Percentiles rank a stretch among this genome's conserved stretches.
Evolutionary conservation across 495 filamentous ascomycete genomes (phyloP).

Genomic region (Aspergillus saccharolyticus): DNA sequence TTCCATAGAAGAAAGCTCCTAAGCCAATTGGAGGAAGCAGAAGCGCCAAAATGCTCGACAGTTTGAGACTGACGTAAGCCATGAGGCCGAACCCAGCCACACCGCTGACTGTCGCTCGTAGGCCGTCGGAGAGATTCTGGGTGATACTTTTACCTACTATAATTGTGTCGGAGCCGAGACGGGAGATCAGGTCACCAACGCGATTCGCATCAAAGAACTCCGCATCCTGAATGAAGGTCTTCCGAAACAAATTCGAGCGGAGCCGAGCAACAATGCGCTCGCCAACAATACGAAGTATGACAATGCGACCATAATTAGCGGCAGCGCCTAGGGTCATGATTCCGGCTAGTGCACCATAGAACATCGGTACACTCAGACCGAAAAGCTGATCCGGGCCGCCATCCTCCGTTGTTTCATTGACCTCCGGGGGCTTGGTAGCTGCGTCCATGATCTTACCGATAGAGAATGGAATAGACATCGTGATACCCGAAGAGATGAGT

Average conservation of each 20-base stretch:
- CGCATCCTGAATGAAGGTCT: constrained; percentile 89
- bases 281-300: constrained; percentile 90
- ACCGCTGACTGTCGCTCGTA: constrained; percentile 83
- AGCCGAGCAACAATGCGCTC: constrained; percentile 89
- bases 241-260: constrained; percentile 81
- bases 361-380: constrained; percentile 67
- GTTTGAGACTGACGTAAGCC: constrained; percentile 86
- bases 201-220: constrained; percentile 99
- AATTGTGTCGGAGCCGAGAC: constrained; percentile 90
- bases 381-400: constrained; percentile 47
- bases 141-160: constrained; percentile 98
- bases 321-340: constrained; percentile 68
- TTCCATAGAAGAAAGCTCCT: constrained; percentile 85
- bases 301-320: constrained; percentile 91
- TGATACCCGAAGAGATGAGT: constrained; percentile 80
- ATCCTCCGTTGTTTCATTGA: constrained; percentile 28
- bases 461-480: constrained; percentile 92
- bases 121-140: constrained; percentile 91
- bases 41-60: constrained; percentile 78
- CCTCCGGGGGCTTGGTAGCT: constrained; percentile 54
- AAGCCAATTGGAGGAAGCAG: constrained; percentile 92
- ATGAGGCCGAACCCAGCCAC: constrained; percentile 82
- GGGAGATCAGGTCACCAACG: constrained; percentile 91
- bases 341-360: constrained; percentile 68
- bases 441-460: constrained; percentile 94